Conservation (phyloP, 2,329 filamentous ascomycete species). For the Fusarium beomiforme region DNA sequence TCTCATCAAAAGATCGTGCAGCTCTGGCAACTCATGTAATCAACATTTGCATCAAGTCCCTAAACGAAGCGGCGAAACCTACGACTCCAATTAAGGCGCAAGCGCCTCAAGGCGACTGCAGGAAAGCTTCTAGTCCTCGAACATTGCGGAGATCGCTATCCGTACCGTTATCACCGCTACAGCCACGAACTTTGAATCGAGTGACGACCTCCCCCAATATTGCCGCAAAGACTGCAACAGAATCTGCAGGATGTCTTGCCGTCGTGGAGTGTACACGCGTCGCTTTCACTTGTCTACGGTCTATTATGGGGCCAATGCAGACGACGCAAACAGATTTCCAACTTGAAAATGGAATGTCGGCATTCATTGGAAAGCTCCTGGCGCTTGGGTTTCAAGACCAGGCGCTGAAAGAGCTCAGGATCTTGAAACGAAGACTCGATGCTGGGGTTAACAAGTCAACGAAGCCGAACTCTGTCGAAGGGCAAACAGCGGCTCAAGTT, state of each 20-base stretch:
- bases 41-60: conserved; percentile 74
- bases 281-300: conserved; percentile 72
- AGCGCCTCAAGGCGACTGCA: conserved; percentile 47
- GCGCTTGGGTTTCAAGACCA: conserved; percentile 72
- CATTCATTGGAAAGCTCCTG: conserved; percentile 73
- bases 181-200: conserved; percentile 69
- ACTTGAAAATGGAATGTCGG: conserved; percentile 77
- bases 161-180: conserved; percentile 68
- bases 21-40: conserved; percentile 77
- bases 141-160: conserved; percentile 65
- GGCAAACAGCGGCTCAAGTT: conserved; percentile 43
- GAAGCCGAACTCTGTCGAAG: conserved; percentile 44
- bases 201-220: conserved; percentile 63
- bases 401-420: conserved; percentile 73
- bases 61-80: conserved; percentile 73
- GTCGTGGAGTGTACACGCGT: conserved; percentile 75
- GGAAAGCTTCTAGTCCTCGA: conserved; percentile 51
- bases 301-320: conserved; percentile 63
- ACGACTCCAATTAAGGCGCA: conserved; percentile 46
- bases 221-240: conserved; percentile 47
- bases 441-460: conserved; percentile 46
- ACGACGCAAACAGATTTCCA: conserved; percentile 70
- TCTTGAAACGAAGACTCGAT: conserved; percentile 72
- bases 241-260: conserved; percentile 60
- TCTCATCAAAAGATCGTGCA: conserved; percentile 64